Percentiles rank a stretch among this genome's conserved stretches.
Conservation (phyloP, 805 yeast species). For the Saccharomycopsis olivae region DNA sequence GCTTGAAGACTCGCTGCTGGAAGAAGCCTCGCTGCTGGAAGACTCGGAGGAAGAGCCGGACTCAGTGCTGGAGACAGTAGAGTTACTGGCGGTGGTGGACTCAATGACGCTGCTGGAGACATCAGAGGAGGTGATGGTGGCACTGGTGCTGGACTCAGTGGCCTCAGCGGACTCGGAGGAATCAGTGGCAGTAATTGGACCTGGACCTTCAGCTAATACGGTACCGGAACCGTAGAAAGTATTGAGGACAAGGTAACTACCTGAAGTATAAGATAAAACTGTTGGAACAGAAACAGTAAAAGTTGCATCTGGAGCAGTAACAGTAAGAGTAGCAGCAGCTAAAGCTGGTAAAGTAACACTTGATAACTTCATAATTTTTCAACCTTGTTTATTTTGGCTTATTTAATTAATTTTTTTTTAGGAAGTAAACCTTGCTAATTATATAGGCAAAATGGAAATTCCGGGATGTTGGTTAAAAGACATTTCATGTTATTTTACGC, state of each 20-base stretch:
- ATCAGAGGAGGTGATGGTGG: conserved; percentile 6
- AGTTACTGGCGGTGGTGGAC: neutral
- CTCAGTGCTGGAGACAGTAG: conserved; percentile 1
- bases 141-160: too few relatives aligned
- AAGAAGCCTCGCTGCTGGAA: neutral
- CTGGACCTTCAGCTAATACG: conserved; percentile 5
- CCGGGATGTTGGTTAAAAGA: too few relatives aligned
- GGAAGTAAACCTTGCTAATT: neutral
- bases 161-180: conserved; percentile 8
- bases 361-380: neutral
- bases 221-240: conserved; percentile 12
- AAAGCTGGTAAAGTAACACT: neutral
- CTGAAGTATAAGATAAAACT: conserved; percentile 5
- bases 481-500: too few relatives aligned
- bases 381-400: neutral
- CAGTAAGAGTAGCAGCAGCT: conserved; percentile 6
- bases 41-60: neutral
- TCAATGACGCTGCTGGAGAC: conserved; percentile 6
- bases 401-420: too few relatives aligned
- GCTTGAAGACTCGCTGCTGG: neutral
- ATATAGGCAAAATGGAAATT: neutral
- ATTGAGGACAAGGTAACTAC: conserved; percentile 3
- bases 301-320: conserved; percentile 8
- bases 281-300: conserved; percentile 8
- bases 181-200: conserved; percentile 4